Evolutionary conservation across 352 stramenopile genomes (phyloP).

Genomic region (Globisporangium viniferum): DNA sequence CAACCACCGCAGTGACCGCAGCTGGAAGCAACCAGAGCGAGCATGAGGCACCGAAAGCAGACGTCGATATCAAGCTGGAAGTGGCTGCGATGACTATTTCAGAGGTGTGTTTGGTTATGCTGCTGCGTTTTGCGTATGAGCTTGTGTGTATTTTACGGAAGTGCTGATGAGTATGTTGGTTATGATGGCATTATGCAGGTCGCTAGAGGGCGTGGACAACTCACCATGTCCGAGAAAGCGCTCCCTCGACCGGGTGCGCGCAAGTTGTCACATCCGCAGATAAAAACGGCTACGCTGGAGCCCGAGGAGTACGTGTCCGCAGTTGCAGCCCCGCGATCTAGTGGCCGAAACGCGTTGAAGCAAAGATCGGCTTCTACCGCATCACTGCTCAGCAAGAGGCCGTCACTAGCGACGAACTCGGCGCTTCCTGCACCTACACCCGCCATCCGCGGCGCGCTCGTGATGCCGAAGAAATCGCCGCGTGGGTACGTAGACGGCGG

Average conservation of each 20-base stretch:
- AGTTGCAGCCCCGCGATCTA: constrained; percentile 13
- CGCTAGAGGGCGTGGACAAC: constrained; percentile 13
- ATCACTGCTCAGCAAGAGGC: constrained; percentile 16
- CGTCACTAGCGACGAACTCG: constrained; percentile 1
- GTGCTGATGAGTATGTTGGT: neutral
- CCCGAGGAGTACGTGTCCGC: constrained; percentile 5
- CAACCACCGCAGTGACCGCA: neutral
- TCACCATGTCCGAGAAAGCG: constrained; percentile 18
- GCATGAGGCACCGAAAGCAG: constrained; percentile 7
- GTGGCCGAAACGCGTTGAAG: constrained; percentile 18
- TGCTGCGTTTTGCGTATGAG: neutral
- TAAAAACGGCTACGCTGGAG: neutral
- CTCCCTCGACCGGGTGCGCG: constrained; percentile 17
- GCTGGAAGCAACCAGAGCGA: constrained; percentile 24
- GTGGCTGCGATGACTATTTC: neutral
- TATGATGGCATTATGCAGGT: neutral
- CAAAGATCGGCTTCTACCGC: constrained; percentile 7
- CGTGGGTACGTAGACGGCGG: neutral
- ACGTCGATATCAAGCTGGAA: constrained; percentile 5
- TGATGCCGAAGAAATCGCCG: constrained; percentile 7
- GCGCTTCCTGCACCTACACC: neutral
- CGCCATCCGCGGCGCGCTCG: neutral
- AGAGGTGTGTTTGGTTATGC: neutral
- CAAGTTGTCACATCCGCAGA: constrained; percentile 17
- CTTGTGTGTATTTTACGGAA: neutral